Evolutionary conservation across 306 rosid species (phyloP), one percentile per base, ranked within the genome.

Genomic region (Sicyos baderoa): DNA sequence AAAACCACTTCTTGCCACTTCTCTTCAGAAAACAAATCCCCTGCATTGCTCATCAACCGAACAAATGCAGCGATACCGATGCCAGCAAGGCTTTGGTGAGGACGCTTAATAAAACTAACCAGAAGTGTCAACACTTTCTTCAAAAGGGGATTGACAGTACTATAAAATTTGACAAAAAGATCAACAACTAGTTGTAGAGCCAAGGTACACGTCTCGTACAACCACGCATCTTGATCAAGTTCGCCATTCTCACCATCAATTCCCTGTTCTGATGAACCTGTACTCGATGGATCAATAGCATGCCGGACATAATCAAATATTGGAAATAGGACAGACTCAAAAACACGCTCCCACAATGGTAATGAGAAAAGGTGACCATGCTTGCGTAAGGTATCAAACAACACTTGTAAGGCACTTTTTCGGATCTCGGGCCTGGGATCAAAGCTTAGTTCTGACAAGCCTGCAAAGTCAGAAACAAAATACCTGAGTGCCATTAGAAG

Each of bases 11-110:
- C 97, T 54, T 85, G 86, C 99, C 99, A 94, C 85, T 94, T 94
- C 74, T 85, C 99, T 64, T 94, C 89, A 25, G 99, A 86, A 82
- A 88, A 88, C 70, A 90, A 82, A 59, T 84, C 90, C 35, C 99
- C 99, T 7, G 99, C 90, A 74, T 85, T 90, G 86, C 95, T 90
- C 97, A 90, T 90, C 83, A 94, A 83, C 18, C 96, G 96, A 71
- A 90, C 97, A 86, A 94, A 88, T 55, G 99, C 97, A 78, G 97
- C 97, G 76, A 90, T 88, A 74, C 99, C 99, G 61, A 94, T 94
- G 75, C 99, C 97, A 52, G 97, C 99, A 54, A 94, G 87, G 82
- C 91, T 94, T 77, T 90, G 99, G 89, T 90, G 99, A 78, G 96
- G 99, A 52, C 97, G 95, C 82, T 86, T 79, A 48, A 94, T 94